phyloP scores from a whole-genome alignment of 768 basidiomycete genomes.

The Podaxis mareebaensis region DNA sequence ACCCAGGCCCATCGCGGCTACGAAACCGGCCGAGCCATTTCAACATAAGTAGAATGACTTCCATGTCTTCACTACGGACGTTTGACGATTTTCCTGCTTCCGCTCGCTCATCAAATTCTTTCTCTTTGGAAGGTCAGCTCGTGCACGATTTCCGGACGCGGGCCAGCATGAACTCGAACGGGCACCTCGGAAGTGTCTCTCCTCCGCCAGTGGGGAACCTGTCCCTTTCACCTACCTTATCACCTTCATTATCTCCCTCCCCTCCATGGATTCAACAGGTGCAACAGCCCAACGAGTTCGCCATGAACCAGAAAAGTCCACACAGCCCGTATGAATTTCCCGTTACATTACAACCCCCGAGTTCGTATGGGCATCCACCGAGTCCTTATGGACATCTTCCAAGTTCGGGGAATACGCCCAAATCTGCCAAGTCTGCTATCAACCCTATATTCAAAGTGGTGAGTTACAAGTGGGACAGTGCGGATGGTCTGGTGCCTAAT shows the following conservation, averaged over 20 bases:
- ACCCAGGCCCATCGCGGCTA: slow-evolving; percentile 74
- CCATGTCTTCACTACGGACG: slow-evolving; percentile 73
- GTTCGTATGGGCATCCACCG: slow-evolving; percentile 49
- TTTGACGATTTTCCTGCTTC: slow-evolving; percentile 75
- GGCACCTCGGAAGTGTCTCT: slow-evolving; percentile 64
- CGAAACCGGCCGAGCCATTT: slow-evolving; percentile 63
- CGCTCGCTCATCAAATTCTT: slow-evolving; percentile 77
- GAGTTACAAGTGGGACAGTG: slow-evolving; percentile 49
- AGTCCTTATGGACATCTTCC: slow-evolving; percentile 61
- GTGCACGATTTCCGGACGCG: slow-evolving; percentile 73
- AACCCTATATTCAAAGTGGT: slow-evolving; percentile 93
- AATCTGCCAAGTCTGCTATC: slow-evolving; percentile 69
- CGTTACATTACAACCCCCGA: slow-evolving; percentile 37
- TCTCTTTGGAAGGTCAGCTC: slow-evolving; percentile 74
- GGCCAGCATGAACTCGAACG: slow-evolving; percentile 69
- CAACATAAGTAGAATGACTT: slow-evolving; percentile 73
- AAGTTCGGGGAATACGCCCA: slow-evolving; percentile 60
- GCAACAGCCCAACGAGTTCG: slow-evolving; percentile 32
- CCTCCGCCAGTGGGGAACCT: slow-evolving; percentile 77
- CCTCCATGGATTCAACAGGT: slow-evolving; percentile 53
- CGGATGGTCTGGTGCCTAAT: slow-evolving; percentile 37
- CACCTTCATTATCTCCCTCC: slow-evolving; percentile 46
- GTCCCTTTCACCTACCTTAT: slow-evolving; percentile 67
- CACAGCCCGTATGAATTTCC: slow-evolving; percentile 36
- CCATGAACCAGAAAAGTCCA: slow-evolving; percentile 33